A percentile compares a stretch with the other conserved stretches of the same genome.
Conservation (phyloP, 2,329 filamentous ascomycete species). For the Pseudogymnoascus verrucosus region DNA sequence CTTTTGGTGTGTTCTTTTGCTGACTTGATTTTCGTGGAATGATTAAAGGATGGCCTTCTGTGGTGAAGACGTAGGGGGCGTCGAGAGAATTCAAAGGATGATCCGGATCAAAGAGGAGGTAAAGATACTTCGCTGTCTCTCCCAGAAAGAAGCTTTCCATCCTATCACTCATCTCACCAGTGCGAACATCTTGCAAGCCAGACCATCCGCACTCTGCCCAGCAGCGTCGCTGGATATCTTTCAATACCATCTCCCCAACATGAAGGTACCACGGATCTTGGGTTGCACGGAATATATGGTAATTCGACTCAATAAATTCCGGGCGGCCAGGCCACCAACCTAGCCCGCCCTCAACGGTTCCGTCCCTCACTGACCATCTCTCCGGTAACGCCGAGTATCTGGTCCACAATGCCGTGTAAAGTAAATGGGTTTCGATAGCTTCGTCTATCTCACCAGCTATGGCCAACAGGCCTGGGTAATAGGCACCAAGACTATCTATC, state of each 20-base stretch:
- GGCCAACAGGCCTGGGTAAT: slow-evolving; percentile 82
- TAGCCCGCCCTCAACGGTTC: slow-evolving; percentile 75
- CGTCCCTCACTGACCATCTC: slow-evolving; percentile 81
- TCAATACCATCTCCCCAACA: slow-evolving; percentile 89
- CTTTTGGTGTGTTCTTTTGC: slow-evolving; percentile 21
- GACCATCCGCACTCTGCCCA: slow-evolving; percentile 92
- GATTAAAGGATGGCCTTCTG: slow-evolving; percentile 87
- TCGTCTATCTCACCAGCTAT: slow-evolving; percentile 86
- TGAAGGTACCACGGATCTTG: slow-evolving; percentile 94
- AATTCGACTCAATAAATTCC: slow-evolving; percentile 95
- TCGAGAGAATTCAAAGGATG: slow-evolving; percentile 87
- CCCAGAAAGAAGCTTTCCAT: slow-evolving; percentile 99
- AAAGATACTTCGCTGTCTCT: slow-evolving; percentile 93
- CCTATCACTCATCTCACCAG: slow-evolving; percentile 79
- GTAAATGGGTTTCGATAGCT: slow-evolving; percentile 78
- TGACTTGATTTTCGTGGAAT: slow-evolving; percentile 50
- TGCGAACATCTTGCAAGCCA: slow-evolving; percentile 73
- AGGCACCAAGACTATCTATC: slow-evolving; percentile 94
- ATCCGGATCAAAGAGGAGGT: slow-evolving; percentile 75
- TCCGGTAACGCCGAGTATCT: slow-evolving; percentile 91
- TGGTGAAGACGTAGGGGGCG: slow-evolving; percentile 85
- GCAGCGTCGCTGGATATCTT: slow-evolving; percentile 80
- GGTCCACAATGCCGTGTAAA: slow-evolving; percentile 91
- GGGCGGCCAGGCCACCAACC: slow-evolving; percentile 94
- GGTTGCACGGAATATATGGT: slow-evolving; percentile 90